Conservation (phyloP, 306 rosid species). For the Medicago lupulina region DNA sequence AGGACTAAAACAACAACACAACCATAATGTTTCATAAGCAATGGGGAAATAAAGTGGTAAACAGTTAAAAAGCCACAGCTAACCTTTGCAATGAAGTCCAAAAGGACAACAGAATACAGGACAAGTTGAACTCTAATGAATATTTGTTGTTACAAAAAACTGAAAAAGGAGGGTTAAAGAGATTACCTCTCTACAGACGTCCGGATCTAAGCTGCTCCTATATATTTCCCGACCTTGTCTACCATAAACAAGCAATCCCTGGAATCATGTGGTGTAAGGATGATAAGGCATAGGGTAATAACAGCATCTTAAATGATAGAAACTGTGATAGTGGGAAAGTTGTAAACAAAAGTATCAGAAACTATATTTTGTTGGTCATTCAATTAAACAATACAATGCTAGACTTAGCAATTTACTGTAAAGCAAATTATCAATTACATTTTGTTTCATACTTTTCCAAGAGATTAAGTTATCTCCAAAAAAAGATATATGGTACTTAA, state of each 20-base stretch:
- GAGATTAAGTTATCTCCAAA: background rate
- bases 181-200: conserved; percentile 80
- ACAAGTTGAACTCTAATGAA: conserved; percentile 16
- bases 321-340: conserved; percentile 29
- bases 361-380: conserved; percentile 14
- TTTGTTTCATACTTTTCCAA: background rate
- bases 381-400: conserved; percentile 18
- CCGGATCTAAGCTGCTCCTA: conserved; percentile 76
- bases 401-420: background rate
- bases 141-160: conserved; percentile 1
- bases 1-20: conserved; percentile 1
- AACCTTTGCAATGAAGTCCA: conserved; percentile 26
- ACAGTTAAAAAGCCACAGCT: conserved; percentile 24
- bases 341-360: conserved; percentile 19
- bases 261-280: conserved; percentile 49
- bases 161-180: conserved; percentile 22
- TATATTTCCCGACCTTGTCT: conserved; percentile 87
- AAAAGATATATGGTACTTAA: background rate
- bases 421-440: conserved; percentile 4
- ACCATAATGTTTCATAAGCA: conserved; percentile 35
- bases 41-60: conserved; percentile 24
- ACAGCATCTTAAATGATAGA: conserved; percentile 6
- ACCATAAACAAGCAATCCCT: conserved; percentile 97
- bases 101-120: conserved; percentile 13
- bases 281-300: conserved; percentile 22